Percentiles rank a stretch among this genome's conserved stretches.
phyloP scores from a whole-genome alignment of 306 rosid species.

The Cucurbita argyrosperma region DNA sequence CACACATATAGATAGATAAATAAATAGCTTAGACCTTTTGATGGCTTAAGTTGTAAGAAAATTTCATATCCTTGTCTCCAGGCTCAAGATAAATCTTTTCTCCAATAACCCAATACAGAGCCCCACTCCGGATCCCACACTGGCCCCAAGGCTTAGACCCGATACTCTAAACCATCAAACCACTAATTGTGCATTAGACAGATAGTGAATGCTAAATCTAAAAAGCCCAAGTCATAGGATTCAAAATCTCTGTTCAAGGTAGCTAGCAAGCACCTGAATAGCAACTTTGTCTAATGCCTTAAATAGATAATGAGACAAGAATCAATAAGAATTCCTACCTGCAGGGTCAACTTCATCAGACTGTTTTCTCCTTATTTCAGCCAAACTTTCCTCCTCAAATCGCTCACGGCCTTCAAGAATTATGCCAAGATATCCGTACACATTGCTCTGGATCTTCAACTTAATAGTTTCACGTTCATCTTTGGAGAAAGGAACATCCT shows the following conservation, averaged over 20 bases:
- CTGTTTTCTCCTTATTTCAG: constrained; percentile 26
- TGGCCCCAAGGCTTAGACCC: neutral
- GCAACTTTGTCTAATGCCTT: neutral
- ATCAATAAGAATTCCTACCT: constrained; percentile 25
- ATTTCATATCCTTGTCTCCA: neutral
- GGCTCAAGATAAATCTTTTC: neutral
- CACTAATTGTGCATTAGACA: neutral
- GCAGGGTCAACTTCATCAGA: constrained; percentile 23
- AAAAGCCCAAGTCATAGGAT: neutral
- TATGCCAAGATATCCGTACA: constrained; percentile 81
- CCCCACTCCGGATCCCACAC: neutral
- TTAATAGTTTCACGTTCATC: constrained; percentile 80
- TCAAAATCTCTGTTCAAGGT: neutral
- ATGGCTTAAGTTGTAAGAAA: neutral
- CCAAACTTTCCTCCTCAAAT: constrained; percentile 73
- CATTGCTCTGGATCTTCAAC: constrained; percentile 74
- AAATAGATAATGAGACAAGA: constrained; percentile 4
- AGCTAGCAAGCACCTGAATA: neutral
- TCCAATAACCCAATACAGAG: neutral
- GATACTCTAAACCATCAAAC: neutral
- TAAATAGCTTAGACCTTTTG: neutral
- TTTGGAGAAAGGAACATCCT: constrained; percentile 61
- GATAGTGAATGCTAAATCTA: neutral
- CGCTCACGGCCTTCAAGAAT: constrained; percentile 97
- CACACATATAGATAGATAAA: neutral